Evolutionary conservation across 371 early-diverging fungal species (phyloP).

Genomic region (Umbelopsis sp.): DNA sequence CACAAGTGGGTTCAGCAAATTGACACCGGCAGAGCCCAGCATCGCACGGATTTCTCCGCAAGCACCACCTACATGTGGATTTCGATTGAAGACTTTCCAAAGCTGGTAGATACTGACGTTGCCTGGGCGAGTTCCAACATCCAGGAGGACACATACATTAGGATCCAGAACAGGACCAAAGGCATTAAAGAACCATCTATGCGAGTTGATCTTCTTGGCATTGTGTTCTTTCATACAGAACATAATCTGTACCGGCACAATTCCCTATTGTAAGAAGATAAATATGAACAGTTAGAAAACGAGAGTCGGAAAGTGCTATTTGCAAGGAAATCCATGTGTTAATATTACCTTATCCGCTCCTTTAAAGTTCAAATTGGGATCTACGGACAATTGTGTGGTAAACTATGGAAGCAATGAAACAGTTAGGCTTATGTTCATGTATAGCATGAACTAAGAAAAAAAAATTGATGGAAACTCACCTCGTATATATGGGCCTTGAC

Average conservation of each 20-base stretch:
- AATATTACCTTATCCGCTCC: constrained; percentile 51
- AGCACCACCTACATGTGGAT: constrained; percentile 76
- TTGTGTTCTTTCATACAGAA: constrained; percentile 81
- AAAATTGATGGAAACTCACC: constrained; percentile 27
- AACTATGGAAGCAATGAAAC: constrained; percentile 48
- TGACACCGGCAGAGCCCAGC: constrained; percentile 71
- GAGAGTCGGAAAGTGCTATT: too few species aligned
- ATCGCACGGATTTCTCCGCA: constrained; percentile 88
- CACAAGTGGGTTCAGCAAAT: constrained; percentile 85
- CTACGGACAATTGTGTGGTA: constrained; percentile 78
- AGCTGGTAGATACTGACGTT: constrained; percentile 62
- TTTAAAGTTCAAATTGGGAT: constrained; percentile 60
- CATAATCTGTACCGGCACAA: constrained; percentile 78
- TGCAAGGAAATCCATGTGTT: too few species aligned
- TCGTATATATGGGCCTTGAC: constrained; percentile 83
- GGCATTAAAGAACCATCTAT: constrained; percentile 90
- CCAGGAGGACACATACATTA: constrained; percentile 77
- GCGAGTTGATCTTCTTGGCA: constrained; percentile 82
- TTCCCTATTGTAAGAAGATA: constrained; percentile 32
- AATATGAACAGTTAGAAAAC: not conserved
- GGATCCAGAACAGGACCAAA: constrained; percentile 79
- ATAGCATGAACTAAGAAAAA: too few species aligned
- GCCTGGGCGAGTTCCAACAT: constrained; percentile 84
- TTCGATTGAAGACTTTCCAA: constrained; percentile 81
- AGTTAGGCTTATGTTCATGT: not conserved